Conservation (phyloP, 73 alveolate species). For the Symbiodinium natans region DNA sequence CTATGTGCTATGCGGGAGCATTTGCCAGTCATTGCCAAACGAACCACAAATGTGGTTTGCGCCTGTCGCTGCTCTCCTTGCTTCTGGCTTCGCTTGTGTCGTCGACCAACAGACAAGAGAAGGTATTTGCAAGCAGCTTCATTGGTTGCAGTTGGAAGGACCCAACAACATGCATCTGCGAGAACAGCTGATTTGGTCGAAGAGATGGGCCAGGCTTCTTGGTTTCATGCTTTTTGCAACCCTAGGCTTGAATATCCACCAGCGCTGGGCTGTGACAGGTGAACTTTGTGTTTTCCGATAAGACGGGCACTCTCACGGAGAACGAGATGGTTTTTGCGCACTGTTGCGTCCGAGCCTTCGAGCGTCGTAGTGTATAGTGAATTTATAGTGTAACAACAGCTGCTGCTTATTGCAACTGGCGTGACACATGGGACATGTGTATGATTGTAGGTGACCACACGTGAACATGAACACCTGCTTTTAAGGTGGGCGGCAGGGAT, state of each 20-base stretch:
- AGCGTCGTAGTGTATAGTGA: neutral
- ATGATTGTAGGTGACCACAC: neutral
- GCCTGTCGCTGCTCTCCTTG: too few relatives aligned
- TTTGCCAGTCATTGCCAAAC: too few relatives aligned
- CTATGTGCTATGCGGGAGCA: too few relatives aligned
- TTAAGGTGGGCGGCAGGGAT: constrained; percentile 25
- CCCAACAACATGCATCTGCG: constrained; percentile 97
- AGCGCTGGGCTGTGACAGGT: constrained; percentile 92
- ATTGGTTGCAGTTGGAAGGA: constrained; percentile 94
- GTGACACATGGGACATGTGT: neutral
- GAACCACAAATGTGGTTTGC: too few relatives aligned
- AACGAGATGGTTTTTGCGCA: constrained; percentile 99
- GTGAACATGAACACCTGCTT: neutral
- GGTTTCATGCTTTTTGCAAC: neutral
- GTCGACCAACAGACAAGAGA: constrained; percentile 95
- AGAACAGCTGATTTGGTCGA: constrained; percentile 99
- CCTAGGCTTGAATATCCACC: neutral
- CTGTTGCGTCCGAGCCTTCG: constrained; percentile 95
- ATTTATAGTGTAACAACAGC: neutral
- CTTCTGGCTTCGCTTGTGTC: too few relatives aligned
- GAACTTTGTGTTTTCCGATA: constrained; percentile 99
- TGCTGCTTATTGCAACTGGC: too few relatives aligned
- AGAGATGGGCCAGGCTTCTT: constrained; percentile 98
- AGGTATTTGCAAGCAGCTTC: constrained; percentile 94
- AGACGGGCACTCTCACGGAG: constrained; percentile 99